Base-by-base conservation (phyloP, 2,329 filamentous ascomycete species). In the Pezicula radicicola region DNA sequence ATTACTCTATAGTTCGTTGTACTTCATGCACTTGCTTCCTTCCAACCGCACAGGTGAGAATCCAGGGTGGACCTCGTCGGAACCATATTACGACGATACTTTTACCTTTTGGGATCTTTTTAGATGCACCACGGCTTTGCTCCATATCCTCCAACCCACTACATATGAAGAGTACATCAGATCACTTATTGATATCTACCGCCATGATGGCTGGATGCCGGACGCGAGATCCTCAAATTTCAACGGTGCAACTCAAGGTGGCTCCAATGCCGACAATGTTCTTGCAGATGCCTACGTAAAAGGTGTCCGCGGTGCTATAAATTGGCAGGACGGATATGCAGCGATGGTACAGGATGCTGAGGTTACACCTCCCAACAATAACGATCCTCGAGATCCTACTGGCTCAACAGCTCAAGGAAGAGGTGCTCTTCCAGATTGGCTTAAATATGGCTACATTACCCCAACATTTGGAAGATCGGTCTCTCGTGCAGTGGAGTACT, bases 41-140 rank as follows among this genome's bases (percentile, higher is more conserved):
- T 85, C 84, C 1, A 87, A 89, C 63, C 81, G 84, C 55, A 88
- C 85, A 0, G 85, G 84, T 0, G 87, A 89, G 63, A 90, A 89
- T 54, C 85, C 85, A 0, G 67, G 75, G 0, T 89, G 86, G 85
- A 64, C 70, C 1, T 84, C 81, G 1, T 60, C 63, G 0, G 86
- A 89, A 64, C 85, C 86, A 2, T 88, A 87, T 61, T 89, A 87
- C 60, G 82, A 87, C 53, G 86, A 89, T 53, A 80, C 85, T 15
- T 88, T 87, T 61, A 89, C 86, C 0, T 77, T 86, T 19, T 89
- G 87, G 86, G 79, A 82, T 53, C 45, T 71, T 15, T 75, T 88
- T 65, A 80, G 86, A 19, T 88, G 83, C 63, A 79, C 81, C 1
- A 87, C 81, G 0, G 69, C 84, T 0, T 72, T 89, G 0, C 76